Evolutionary conservation across 495 filamentous ascomycete species (phyloP).

Genomic region (Hypoxylon fragiforme): DNA sequence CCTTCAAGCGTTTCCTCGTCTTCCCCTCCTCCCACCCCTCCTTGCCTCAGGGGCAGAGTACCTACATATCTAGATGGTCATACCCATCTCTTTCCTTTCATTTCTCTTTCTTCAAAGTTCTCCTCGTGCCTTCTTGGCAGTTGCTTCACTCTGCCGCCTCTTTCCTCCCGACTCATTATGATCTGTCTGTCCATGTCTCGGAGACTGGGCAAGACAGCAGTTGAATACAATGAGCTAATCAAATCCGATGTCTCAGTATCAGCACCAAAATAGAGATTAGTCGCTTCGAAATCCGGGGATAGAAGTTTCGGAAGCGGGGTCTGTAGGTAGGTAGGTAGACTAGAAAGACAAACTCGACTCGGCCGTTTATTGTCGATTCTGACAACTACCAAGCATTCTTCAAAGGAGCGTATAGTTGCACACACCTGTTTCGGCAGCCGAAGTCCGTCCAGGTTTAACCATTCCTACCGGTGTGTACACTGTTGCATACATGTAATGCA

Average conservation of each 20-base stretch:
- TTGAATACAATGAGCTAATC: background rate
- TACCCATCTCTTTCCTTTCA: constrained; percentile 1
- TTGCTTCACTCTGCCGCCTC: background rate
- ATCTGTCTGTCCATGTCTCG: constrained; percentile 12
- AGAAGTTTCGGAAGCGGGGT: too few relatives aligned
- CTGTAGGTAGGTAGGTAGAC: too few relatives aligned
- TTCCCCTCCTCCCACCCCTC: background rate
- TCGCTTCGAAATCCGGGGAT: too few relatives aligned
- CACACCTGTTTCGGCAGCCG: constrained; percentile 24
- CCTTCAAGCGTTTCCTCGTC: background rate
- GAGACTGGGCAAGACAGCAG: too few relatives aligned
- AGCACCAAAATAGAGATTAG: too few relatives aligned
- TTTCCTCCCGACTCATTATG: background rate
- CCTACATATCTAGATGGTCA: constrained; percentile 24
- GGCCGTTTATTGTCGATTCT: too few relatives aligned
- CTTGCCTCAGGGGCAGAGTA: background rate
- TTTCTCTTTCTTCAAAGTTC: background rate
- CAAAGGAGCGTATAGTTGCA: constrained; percentile 2
- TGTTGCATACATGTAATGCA: background rate
- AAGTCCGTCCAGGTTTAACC: background rate
- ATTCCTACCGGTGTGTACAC: background rate
- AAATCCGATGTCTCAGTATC: background rate
- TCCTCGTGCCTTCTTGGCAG: background rate
- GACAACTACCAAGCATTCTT: too few relatives aligned
- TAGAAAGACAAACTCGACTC: background rate